Base-by-base conservation (phyloP, 2,329 filamentous ascomycete genomes). In the Fusarium graminum region DNA sequence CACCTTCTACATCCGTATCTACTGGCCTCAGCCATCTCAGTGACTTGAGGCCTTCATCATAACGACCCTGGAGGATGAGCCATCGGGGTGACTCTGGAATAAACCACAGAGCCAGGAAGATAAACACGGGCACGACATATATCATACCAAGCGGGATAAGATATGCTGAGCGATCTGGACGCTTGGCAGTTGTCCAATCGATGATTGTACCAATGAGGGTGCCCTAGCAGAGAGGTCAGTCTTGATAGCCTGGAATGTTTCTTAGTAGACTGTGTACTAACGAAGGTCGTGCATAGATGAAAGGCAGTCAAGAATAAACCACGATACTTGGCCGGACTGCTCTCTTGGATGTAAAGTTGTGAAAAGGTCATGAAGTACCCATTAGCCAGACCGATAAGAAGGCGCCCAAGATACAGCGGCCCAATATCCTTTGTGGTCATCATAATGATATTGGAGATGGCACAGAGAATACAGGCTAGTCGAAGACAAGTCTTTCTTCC, bases 321-420 rank as follows among this genome's bases (percentile, higher is more conserved):
- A 9, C 69, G 53, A 9, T 71, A 71, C 41, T 70, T 71, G 6
- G 69, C 68, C 0, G 69, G 69, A 1, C 68, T 71, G 7, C 46
- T 64, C 25, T 71, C 69, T 16, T 71, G 69, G 1, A 71, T 59
- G 12, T 71, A 71, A 0, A 71, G 66, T 30, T 71, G 68, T 2
- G 69, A 68, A 6, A 71, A 71, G 0, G 63, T 71, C 68, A 71
- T 71, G 32, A 71, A 71, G 28, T 70, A 70, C 1, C 69, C 69
- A 5, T 71, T 71, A 1, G 69, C 66, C 4, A 71, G 45, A 10
- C 69, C 69, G 3, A 71, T 70, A 3, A 71, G 38, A 5, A 71
- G 25, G 1, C 69, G 58, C 0, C 69, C 69, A 1, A 51, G 36
- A 7, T 71, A 71, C 0, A 71, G 43, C 3, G 68, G 49, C 1